A percentile compares a stretch with the other conserved stretches of the same genome.
Conservation (phyloP, 1,284 basidiomycete genomes). For the Ustilago trichophora region DNA sequence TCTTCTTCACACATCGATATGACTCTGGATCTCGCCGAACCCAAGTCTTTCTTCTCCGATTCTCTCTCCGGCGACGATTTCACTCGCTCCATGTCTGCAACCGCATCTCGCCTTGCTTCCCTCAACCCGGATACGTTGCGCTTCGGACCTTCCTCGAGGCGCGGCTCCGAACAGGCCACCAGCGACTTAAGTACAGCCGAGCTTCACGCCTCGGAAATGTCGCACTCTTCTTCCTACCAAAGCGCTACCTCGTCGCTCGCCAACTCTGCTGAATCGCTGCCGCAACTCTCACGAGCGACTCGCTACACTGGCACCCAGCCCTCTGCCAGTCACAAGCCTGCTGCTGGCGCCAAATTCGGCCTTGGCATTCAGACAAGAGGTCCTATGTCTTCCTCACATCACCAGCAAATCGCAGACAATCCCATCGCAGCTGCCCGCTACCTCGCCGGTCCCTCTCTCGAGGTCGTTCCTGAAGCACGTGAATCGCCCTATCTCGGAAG, state of each 20-base stretch:
- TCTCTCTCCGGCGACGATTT: constrained; percentile 18
- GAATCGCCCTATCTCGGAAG: constrained; percentile 31
- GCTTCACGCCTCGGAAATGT: constrained; percentile 10
- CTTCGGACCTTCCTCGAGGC: background rate
- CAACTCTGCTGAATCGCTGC: constrained; percentile 4
- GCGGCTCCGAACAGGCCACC: constrained; percentile 15
- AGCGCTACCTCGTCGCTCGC: constrained; percentile 19
- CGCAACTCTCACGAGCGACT: background rate
- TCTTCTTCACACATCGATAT: background rate
- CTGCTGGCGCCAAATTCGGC: constrained; percentile 14
- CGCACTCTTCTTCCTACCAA: constrained; percentile 24
- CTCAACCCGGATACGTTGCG: background rate
- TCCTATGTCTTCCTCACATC: constrained; percentile 3
- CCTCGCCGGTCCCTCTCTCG: constrained; percentile 15
- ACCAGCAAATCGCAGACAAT: background rate
- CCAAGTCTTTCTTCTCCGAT: constrained; percentile 24
- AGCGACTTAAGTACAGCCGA: constrained; percentile 8
- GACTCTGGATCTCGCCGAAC: constrained; percentile 7
- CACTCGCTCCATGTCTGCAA: constrained; percentile 3
- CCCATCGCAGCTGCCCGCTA: constrained; percentile 8
- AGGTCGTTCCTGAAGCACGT: constrained; percentile 29
- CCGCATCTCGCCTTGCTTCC: constrained; percentile 4
- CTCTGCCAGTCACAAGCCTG: background rate
- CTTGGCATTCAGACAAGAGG: constrained; percentile 22
- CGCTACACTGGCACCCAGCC: background rate